Percentiles rank a stretch among this genome's conserved stretches.
Evolutionary conservation across 1,284 basidiomycete genomes (phyloP).

Genomic region (Trichosporon coremiiforme): DNA sequence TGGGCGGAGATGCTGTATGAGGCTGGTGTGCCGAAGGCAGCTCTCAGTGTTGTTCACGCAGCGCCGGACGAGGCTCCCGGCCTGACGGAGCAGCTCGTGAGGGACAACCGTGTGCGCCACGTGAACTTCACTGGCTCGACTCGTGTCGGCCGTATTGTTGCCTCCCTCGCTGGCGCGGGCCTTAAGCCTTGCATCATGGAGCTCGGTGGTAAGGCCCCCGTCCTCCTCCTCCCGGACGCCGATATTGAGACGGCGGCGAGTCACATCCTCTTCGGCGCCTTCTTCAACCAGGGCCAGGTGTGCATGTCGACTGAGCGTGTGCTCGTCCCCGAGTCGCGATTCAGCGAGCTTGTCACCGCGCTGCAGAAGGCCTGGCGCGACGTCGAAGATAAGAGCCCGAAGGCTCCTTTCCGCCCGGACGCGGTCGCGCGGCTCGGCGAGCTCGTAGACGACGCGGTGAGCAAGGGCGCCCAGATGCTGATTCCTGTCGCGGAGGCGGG

Average conservation of each 20-base stretch:
- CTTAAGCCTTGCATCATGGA: constrained; percentile 57
- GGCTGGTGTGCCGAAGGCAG: constrained; percentile 65
- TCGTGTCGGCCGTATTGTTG: constrained; percentile 53
- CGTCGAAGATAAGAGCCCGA: constrained; percentile 40
- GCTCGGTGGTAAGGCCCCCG: constrained; percentile 59
- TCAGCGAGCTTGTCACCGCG: constrained; percentile 57
- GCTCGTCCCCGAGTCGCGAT: constrained; percentile 59
- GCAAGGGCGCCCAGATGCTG: constrained; percentile 59
- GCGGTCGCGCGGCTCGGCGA: constrained; percentile 62
- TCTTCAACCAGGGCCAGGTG: constrained; percentile 67
- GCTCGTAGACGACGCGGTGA: constrained; percentile 62
- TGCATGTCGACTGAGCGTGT: constrained; percentile 73
- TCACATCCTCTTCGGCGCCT: constrained; percentile 62
- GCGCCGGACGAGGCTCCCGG: constrained; percentile 59
- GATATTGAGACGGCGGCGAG: constrained; percentile 63
- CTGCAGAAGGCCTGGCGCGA: constrained; percentile 33
- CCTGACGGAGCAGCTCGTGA: constrained; percentile 62
- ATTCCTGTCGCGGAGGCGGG: constrained; percentile 3
- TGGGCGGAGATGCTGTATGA: constrained; percentile 58
- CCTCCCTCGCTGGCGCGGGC: constrained; percentile 51
- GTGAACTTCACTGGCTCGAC: constrained; percentile 60
- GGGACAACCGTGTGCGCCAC: constrained; percentile 59
- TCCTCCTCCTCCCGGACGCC: constrained; percentile 64
- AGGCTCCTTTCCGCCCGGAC: constrained; percentile 60
- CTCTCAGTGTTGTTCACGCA: constrained; percentile 64